Evolutionary conservation across 768 basidiomycete species (phyloP).

Genomic region (Suillus sp.): DNA sequence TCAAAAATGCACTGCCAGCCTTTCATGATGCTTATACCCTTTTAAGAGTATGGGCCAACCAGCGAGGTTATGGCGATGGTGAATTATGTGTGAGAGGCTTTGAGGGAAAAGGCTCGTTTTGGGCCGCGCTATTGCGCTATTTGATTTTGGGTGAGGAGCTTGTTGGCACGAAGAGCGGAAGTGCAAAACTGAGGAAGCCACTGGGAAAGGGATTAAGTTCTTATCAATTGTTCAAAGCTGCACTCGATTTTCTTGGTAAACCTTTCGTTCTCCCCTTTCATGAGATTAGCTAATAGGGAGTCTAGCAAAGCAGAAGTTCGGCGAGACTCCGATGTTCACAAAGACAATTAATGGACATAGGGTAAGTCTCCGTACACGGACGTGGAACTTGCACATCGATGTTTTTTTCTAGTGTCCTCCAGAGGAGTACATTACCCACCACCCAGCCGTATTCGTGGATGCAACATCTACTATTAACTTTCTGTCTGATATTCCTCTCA

Average conservation of each 20-base stretch:
- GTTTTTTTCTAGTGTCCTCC: conserved; percentile 49
- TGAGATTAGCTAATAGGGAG: conserved; percentile 17
- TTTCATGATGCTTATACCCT: conserved; percentile 77
- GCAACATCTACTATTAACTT: conserved; percentile 77
- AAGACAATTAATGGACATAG: conserved; percentile 55
- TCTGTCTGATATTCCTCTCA: conserved; percentile 69
- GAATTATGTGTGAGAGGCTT: conserved; percentile 67
- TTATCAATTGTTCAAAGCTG: conserved; percentile 87
- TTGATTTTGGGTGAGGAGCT: conserved; percentile 70
- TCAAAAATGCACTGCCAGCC: conserved; percentile 52
- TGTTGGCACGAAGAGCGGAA: conserved; percentile 28
- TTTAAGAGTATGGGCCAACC: conserved; percentile 87
- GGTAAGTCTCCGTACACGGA: conserved; percentile 38
- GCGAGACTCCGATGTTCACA: conserved; percentile 56
- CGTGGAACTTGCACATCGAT: conserved; percentile 1
- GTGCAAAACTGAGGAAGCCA: conserved; percentile 47
- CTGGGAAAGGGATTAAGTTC: conserved; percentile 84
- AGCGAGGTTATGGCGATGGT: conserved; percentile 75
- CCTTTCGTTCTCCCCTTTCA: background rate
- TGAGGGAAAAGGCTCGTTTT: conserved; percentile 66
- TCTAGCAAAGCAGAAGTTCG: conserved; percentile 73
- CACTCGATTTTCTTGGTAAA: conserved; percentile 81
- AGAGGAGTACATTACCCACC: conserved; percentile 53
- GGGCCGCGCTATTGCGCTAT: conserved; percentile 62
- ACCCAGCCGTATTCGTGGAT: conserved; percentile 74